These are phyloP conservation scores for Mucor racemosus DNA, from an alignment of 371 early-diverging fungal genomes.

Conservation along the genomic window DNA sequence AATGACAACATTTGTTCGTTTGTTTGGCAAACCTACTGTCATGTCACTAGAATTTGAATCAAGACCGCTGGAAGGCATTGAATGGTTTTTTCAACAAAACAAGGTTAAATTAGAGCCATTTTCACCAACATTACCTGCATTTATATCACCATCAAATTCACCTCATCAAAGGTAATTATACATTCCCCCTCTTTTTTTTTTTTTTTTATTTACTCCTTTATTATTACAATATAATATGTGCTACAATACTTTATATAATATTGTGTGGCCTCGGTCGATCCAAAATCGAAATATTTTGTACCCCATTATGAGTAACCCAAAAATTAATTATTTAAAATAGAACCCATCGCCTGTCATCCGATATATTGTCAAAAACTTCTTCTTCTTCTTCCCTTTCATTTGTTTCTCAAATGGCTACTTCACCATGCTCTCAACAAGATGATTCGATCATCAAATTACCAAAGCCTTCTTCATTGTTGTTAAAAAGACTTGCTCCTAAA, in stretches of 20 bases:
- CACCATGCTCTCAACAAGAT: neutral
- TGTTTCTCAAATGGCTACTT: neutral
- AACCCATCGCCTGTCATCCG: conserved; percentile 24
- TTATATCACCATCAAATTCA: neutral
- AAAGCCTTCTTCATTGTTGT: conserved; percentile 47
- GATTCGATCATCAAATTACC: conserved; percentile 20
- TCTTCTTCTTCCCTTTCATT: neutral
- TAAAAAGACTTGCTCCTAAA: conserved; percentile 48
- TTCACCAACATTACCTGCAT: conserved; percentile 6
- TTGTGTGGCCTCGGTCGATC: conserved; percentile 4
- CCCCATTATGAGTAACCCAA: conserved; percentile 20
- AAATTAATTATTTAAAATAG: conserved; percentile 18
- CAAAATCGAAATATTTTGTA: conserved; percentile 13
- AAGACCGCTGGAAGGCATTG: conserved; percentile 18
- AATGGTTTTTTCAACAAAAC: conserved; percentile 19
- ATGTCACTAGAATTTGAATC: neutral
- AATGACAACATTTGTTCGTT: conserved; percentile 18
- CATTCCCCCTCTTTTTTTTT: neutral
- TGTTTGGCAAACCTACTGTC: conserved; percentile 7
- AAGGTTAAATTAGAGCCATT: conserved; percentile 6
- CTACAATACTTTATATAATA: conserved; percentile 3
- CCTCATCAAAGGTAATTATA: neutral
- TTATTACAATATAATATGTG: neutral
- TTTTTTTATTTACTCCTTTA: neutral
- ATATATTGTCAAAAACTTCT: neutral